Conservation (phyloP, 176 grass and related monocot species). For the Lolium multiflorum region DNA sequence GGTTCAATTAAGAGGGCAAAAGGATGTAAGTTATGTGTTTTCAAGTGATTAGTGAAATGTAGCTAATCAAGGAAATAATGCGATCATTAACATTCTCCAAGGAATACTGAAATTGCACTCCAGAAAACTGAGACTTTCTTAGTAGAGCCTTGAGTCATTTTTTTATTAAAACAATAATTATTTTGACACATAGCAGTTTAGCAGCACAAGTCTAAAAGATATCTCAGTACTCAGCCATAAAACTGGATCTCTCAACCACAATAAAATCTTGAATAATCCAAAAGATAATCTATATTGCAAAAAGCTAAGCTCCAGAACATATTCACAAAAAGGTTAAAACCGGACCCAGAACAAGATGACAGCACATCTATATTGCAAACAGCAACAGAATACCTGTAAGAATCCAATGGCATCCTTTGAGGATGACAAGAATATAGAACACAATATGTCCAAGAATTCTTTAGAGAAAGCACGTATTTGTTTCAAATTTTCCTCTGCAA, state of each 20-base stretch:
- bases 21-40: constrained; percentile 25
- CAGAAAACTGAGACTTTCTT: not conserved
- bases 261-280: not conserved
- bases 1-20: constrained; percentile 27
- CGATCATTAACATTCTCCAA: constrained; percentile 5
- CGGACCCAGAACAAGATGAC: not conserved
- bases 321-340: not conserved
- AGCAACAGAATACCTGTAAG: constrained; percentile 71
- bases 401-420: constrained; percentile 67
- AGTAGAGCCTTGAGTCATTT: not conserved
- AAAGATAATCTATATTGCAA: not conserved
- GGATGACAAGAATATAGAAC: constrained; percentile 78
- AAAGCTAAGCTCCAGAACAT: not conserved
- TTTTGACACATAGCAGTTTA: not conserved
- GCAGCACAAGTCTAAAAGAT: not conserved
- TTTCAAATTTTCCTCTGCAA: constrained; percentile 87
- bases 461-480: constrained; percentile 66
- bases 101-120: not conserved
- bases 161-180: not conserved
- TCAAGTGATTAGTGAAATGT: constrained; percentile 26
- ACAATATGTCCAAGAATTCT: constrained; percentile 76
- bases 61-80: constrained; percentile 24
- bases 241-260: constrained; percentile 22
- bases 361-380: constrained; percentile 30
- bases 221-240: not conserved